phyloP scores from a whole-genome alignment of 2,329 filamentous ascomycete genomes.

The Esteya vermicola region DNA sequence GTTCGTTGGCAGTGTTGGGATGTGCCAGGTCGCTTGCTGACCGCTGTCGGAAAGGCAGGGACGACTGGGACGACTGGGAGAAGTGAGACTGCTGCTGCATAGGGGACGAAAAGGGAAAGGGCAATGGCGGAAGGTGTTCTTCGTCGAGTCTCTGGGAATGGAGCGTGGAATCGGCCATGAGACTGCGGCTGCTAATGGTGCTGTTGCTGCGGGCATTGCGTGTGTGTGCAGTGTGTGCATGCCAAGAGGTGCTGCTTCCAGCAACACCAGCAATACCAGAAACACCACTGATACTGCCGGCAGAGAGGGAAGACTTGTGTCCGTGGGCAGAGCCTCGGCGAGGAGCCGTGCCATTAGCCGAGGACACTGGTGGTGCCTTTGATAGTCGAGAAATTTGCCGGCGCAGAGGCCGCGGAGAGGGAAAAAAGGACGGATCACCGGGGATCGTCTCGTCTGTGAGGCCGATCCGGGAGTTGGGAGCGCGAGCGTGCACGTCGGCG shows the following conservation, averaged over 20 bases:
- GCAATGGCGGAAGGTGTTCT: conserved; percentile 12
- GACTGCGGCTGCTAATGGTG: conserved; percentile 25
- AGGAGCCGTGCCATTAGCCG: not conserved
- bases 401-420: conserved; percentile 25
- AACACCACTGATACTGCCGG: not conserved
- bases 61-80: not conserved
- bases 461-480: conserved; percentile 47
- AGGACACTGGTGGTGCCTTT: conserved; percentile 24
- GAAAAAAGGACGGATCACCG: conserved; percentile 45
- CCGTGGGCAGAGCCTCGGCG: not conserved
- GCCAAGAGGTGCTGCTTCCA: conserved; percentile 8
- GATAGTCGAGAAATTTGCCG: conserved; percentile 38
- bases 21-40: conserved; percentile 9
- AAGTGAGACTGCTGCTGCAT: not conserved
- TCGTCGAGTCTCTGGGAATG: conserved; percentile 15
- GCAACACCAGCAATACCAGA: no score
- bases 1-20: conserved; percentile 10
- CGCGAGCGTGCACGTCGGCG: conserved; percentile 41
- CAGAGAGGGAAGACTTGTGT: not conserved
- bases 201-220: conserved; percentile 35
- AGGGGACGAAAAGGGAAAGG: not conserved
- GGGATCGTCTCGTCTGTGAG: conserved; percentile 48
- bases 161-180: conserved; percentile 5
- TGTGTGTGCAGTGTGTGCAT: conserved; percentile 29
- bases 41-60: conserved; percentile 5